These are phyloP conservation scores for Phalaenopsis equestris DNA, from an alignment of 106 monocot species.

Conservation along the genomic window DNA sequence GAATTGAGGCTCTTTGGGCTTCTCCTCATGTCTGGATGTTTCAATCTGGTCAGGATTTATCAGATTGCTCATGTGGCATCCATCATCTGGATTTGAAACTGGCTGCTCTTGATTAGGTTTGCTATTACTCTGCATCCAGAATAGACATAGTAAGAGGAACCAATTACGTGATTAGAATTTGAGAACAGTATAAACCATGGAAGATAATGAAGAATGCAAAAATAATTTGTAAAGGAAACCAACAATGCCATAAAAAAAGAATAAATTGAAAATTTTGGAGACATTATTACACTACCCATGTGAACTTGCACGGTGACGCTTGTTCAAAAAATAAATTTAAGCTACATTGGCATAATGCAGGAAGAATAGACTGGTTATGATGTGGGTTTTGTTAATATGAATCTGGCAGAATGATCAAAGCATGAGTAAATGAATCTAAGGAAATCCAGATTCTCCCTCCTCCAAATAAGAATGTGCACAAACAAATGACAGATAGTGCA, in stretches of 20 bases:
- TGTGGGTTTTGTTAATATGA: not conserved
- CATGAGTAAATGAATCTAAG: not conserved
- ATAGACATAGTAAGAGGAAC: not conserved
- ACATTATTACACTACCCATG: not conserved
- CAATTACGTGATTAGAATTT: not conserved
- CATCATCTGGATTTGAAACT: too few relatives aligned
- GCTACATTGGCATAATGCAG: not conserved
- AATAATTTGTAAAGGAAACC: too few relatives aligned
- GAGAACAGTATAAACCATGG: too few relatives aligned
- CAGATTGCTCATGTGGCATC: too few relatives aligned
- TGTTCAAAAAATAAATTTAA: not conserved
- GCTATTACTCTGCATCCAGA: slow-evolving; percentile 29
- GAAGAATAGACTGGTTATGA: not conserved
- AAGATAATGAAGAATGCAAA: not conserved
- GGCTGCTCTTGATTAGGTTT: slow-evolving; percentile 38
- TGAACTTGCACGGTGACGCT: not conserved
- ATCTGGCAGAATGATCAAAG: not conserved
- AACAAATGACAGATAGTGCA: too few relatives aligned
- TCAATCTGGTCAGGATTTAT: too few relatives aligned
- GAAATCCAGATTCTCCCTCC: too few relatives aligned
- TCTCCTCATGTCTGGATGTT: too few relatives aligned
- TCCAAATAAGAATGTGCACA: too few relatives aligned
- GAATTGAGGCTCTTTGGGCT: too few relatives aligned
- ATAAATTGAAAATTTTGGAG: not conserved
- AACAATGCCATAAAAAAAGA: too few relatives aligned